A percentile compares a stretch with the other conserved stretches of the same genome.
Conservation (phyloP, 257 asterid genomes). For the Nyctanthes arbortristis region DNA sequence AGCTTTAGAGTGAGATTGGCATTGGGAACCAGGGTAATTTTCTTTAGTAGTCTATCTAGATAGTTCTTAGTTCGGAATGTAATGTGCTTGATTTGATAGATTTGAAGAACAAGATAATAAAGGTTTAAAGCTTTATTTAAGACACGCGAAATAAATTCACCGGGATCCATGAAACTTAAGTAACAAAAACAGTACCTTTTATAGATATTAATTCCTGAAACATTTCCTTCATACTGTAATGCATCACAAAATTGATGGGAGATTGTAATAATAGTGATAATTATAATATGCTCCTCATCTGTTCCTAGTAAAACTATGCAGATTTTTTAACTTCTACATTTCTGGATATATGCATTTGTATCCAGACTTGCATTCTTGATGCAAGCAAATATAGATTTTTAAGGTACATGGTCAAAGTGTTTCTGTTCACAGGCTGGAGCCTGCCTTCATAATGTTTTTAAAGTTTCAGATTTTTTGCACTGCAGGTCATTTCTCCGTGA, state of each 20-base stretch:
- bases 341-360: background rate
- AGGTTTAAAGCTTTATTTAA: no score
- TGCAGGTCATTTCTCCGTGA: conserved; percentile 88
- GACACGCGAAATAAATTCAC: no score
- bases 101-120: no score
- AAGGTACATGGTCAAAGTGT: background rate
- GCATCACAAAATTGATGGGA: background rate
- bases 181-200: background rate
- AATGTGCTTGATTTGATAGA: background rate
- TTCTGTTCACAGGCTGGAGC: conserved; percentile 19
- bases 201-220: background rate
- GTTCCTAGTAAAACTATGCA: background rate
- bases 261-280: background rate
- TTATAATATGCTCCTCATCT: background rate
- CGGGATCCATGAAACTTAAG: background rate
- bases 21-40: background rate
- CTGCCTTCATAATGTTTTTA: background rate
- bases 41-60: background rate
- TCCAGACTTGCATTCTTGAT: background rate
- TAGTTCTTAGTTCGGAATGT: background rate
- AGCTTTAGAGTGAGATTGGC: background rate
- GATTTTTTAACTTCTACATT: background rate
- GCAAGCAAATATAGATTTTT: background rate
- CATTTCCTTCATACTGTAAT: background rate
- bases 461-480: conserved; percentile 7